Percentiles rank a stretch among this genome's conserved stretches.
Conservation (phyloP, 371 early-diverging fungal genomes). For the Actinomortierella ambigua region DNA sequence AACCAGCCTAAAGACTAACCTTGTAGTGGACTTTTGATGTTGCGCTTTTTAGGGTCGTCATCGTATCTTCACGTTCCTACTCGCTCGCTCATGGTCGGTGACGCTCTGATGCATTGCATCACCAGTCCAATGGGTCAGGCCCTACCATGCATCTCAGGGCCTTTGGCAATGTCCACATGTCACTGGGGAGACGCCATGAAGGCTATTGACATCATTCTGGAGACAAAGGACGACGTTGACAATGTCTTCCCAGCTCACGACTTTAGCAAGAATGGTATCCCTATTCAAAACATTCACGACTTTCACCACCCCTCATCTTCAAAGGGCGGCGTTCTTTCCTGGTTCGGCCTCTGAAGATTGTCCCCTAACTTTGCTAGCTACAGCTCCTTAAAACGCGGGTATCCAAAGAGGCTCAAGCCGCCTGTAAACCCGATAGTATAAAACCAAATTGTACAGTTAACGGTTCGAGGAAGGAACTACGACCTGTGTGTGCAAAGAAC, state of each 20-base stretch:
- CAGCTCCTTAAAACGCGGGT: no score
- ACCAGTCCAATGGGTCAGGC: conserved; percentile 27
- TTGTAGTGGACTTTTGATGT: neutral
- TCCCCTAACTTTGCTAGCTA: no score
- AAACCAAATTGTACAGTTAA: no score
- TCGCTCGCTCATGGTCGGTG: conserved; percentile 49
- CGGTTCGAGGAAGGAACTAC: no score
- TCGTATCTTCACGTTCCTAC: conserved; percentile 48
- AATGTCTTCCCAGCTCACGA: conserved; percentile 49
- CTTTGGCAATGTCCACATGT: conserved; percentile 32
- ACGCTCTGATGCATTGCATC: conserved; percentile 47
- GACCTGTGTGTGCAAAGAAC: no score
- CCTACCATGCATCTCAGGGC: conserved; percentile 32
- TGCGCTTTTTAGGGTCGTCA: conserved; percentile 33
- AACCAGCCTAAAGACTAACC: no score
- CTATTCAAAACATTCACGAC: conserved; percentile 38
- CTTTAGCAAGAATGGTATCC: conserved; percentile 33
- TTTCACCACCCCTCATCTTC: conserved; percentile 23
- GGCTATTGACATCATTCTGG: conserved; percentile 39
- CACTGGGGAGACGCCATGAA: conserved; percentile 40
- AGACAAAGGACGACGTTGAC: conserved; percentile 33
- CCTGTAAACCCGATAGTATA: no score
- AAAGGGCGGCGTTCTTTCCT: neutral
- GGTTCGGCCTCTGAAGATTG: no score
- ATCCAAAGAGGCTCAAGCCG: no score